Base-by-base conservation (phyloP, 768 basidiomycete species). In the Termitomyces sp. region DNA sequence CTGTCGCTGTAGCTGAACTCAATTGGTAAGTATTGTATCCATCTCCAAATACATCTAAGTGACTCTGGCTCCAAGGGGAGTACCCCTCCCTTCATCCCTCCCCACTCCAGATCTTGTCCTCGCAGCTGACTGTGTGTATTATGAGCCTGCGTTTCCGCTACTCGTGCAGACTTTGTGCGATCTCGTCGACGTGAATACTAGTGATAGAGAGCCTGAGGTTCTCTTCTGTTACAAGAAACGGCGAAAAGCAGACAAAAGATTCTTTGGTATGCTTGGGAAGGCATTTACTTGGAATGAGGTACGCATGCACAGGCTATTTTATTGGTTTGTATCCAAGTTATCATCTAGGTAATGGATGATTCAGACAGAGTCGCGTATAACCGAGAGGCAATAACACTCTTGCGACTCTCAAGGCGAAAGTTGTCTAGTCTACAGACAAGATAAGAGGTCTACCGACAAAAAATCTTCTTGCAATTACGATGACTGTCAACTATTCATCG, bases 51-150 rank as follows among this genome's bases (percentile, higher is more conserved):
- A 48, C 46, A 33, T 34, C 53, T 63, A 34, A 66, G 60, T 54
- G 39, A 55, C 27, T 36, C 31, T 60, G 24, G 34, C 46, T 59
- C 61, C 52, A 62, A 93, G 91, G 94, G 94, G 91, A 27, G 76
- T 78, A 18, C 72, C 80, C 1, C 65, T 86, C 36, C 84, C 88
- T 9, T 31, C 64, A 64, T 44, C 75, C 74, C 66, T 84, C 45
- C 75, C 71, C 15, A 70, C 67, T 4, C 81, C 86, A 6, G 85
- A 91, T 66, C 54, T 96, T 27, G 81, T 98, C 58, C 81, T 98
- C 5, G 93, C 91, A 2, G 95, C 95, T 0, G 95, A 98, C 68
- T 98, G 95, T 65, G 94, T 98, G 9, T 98, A 98, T 75, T 94
- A 93, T 63, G 95, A 97, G 72, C 92, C 93, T 13, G 86, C 92